A percentile compares a stretch with the other conserved stretches of the same genome.
Conservation (phyloP, 83 land plant genomes). For the Picea abies region DNA sequence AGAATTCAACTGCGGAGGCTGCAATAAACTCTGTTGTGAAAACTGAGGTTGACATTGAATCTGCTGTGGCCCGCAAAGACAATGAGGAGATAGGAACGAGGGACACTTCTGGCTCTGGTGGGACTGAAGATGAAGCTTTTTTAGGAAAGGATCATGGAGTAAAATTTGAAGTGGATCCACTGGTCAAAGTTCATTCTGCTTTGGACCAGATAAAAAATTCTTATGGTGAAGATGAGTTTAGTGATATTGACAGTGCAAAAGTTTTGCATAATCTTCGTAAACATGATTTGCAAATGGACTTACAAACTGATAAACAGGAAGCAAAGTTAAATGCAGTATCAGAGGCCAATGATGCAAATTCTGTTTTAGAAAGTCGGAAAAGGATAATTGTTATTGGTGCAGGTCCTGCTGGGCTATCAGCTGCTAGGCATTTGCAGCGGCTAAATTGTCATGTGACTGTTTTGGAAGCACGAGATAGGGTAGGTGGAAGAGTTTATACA, state of each 20-base stretch:
- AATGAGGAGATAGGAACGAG: too few species aligned
- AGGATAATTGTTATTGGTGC: conserved; percentile 85
- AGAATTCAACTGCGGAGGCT: background rate
- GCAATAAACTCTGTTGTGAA: background rate
- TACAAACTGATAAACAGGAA: background rate
- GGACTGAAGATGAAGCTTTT: background rate
- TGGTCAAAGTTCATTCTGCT: background rate
- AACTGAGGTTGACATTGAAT: background rate
- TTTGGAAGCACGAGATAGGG: conserved; percentile 87
- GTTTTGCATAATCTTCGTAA: conserved; percentile 34
- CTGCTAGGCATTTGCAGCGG: conserved; percentile 89
- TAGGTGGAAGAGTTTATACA: conserved; percentile 95
- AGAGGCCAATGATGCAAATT: background rate
- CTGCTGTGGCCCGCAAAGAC: too few species aligned
- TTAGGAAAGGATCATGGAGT: background rate
- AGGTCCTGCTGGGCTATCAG: conserved; percentile 96
- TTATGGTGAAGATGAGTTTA: conserved; percentile 23
- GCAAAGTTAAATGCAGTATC: background rate
- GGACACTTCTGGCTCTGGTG: too few species aligned
- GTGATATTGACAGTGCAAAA: conserved; percentile 36
- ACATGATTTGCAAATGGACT: conserved; percentile 5
- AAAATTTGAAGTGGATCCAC: conserved; percentile 5
- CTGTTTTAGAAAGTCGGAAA: conserved; percentile 31
- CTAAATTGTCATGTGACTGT: conserved; percentile 74
- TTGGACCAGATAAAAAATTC: conserved; percentile 12